Evolutionary conservation across 129 eudicot species (phyloP).

Genomic region (Ambrosia trifida): DNA sequence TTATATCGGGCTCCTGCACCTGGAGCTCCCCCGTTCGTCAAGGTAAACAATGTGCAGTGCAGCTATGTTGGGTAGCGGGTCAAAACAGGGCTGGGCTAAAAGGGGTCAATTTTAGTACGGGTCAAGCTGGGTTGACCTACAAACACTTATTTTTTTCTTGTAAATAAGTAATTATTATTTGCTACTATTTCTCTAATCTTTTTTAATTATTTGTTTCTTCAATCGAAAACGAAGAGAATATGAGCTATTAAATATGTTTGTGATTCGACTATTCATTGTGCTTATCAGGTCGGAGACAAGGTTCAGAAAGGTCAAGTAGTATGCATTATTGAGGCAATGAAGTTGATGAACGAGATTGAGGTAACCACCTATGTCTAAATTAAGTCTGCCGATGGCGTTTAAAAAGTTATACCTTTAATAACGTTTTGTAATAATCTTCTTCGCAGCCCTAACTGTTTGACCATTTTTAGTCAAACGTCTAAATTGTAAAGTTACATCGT

Average conservation of each 20-base stretch:
- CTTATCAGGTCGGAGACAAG: slow-evolving; percentile 70
- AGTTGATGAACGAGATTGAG: slow-evolving; percentile 93
- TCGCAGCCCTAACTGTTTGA: background rate
- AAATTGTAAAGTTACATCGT: background rate
- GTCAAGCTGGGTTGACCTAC: background rate
- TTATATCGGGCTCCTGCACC: slow-evolving; percentile 81
- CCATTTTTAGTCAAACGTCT: background rate
- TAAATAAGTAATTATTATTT: background rate
- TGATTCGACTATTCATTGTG: too few species aligned
- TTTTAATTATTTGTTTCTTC: background rate
- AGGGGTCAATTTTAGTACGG: background rate
- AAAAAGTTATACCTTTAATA: background rate
- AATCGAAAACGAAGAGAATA: background rate
- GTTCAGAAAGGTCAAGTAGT: slow-evolving; percentile 85
- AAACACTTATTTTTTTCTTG: background rate
- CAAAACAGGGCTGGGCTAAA: background rate
- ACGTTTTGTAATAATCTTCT: background rate
- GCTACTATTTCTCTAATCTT: background rate
- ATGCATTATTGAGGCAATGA: slow-evolving; percentile 94
- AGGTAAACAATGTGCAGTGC: slow-evolving; percentile 38
- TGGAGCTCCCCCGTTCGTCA: slow-evolving; percentile 76
- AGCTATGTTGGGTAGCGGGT: background rate
- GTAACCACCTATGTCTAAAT: slow-evolving; percentile 33
- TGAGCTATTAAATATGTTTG: background rate
- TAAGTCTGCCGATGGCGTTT: too few species aligned